A percentile compares a stretch with the other conserved stretches of the same genome.
Conservation (phyloP, 352 stramenopile species). For the Globisporangium middletonii region DNA sequence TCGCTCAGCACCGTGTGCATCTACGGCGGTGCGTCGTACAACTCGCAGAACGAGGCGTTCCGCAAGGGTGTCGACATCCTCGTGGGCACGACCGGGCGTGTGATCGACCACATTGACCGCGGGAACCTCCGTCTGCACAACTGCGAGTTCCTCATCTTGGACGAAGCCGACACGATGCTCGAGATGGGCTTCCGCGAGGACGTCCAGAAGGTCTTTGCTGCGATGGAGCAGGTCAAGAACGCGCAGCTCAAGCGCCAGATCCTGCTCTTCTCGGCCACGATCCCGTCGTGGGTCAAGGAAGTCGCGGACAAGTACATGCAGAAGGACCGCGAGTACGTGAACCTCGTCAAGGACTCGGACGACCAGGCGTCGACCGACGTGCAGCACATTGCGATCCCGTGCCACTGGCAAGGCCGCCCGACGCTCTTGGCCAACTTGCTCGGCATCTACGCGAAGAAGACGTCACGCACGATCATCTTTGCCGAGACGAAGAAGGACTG, state of each 20-base stretch:
- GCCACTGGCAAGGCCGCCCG: conserved; percentile 86
- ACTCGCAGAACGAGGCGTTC: conserved; percentile 86
- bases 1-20: conserved; percentile 86
- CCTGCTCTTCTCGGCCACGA: conserved; percentile 92
- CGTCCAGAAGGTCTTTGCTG: conserved; percentile 91
- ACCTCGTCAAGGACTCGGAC: conserved; percentile 89
- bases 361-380: conserved; percentile 89
- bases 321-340: conserved; percentile 84
- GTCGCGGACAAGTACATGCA: conserved; percentile 90
- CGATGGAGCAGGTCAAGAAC: conserved; percentile 69
- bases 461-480: conserved; percentile 92
- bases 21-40: conserved; percentile 90
- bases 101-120: conserved; percentile 92
- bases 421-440: conserved; percentile 71
- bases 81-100: conserved; percentile 89
- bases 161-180: conserved; percentile 95
- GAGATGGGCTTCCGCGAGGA: conserved; percentile 96
- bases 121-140: conserved; percentile 86
- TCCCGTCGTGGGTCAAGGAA: conserved; percentile 90
- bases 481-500: conserved; percentile 94
- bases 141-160: conserved; percentile 90
- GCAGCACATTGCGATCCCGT: conserved; percentile 91
- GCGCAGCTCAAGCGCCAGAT: conserved; percentile 64
- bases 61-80: conserved; percentile 89
- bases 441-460: conserved; percentile 82